Conservation (phyloP, 257 asterid species). For the Buddleja alternifolia region DNA sequence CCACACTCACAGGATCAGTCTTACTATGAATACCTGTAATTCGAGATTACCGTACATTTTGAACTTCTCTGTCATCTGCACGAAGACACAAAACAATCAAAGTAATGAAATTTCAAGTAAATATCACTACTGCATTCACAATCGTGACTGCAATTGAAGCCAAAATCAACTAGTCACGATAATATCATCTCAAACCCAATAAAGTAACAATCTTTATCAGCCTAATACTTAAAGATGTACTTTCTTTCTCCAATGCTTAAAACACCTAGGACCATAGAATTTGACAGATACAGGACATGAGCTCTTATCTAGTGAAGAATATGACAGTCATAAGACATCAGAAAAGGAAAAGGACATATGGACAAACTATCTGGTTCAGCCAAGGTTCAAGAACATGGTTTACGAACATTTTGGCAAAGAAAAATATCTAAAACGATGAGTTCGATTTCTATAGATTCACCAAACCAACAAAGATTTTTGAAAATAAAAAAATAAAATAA, state of each 20-base stretch:
- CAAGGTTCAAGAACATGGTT: too few species aligned
- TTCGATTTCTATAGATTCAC: too few species aligned
- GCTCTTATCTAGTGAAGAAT: conserved; percentile 4
- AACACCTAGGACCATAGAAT: conserved; percentile 4
- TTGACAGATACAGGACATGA: conserved; percentile 8
- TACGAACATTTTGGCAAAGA: too few species aligned
- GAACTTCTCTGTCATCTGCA: conserved; percentile 77
- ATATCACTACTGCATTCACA: conserved; percentile 17
- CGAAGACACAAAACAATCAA: conserved; percentile 21
- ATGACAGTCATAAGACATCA: neutral
- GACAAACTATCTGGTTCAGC: too few species aligned
- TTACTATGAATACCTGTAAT: conserved; percentile 64
- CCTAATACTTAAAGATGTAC: conserved; percentile 10
- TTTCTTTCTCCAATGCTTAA: conserved; percentile 11
- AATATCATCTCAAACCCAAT: conserved; percentile 17
- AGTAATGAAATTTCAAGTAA: conserved; percentile 25
- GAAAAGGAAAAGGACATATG: neutral
- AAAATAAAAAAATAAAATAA: neutral
- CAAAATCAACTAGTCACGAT: conserved; percentile 9
- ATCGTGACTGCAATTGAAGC: conserved; percentile 15
- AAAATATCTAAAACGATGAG: too few species aligned
- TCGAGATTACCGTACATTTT: conserved; percentile 71
- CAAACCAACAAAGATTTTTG: neutral
- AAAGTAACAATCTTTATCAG: neutral
- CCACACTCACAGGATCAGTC: conserved; percentile 25